These are phyloP conservation scores for Candida ponderosae DNA, from an alignment of 805 yeast genomes.

Conservation along the genomic window DNA sequence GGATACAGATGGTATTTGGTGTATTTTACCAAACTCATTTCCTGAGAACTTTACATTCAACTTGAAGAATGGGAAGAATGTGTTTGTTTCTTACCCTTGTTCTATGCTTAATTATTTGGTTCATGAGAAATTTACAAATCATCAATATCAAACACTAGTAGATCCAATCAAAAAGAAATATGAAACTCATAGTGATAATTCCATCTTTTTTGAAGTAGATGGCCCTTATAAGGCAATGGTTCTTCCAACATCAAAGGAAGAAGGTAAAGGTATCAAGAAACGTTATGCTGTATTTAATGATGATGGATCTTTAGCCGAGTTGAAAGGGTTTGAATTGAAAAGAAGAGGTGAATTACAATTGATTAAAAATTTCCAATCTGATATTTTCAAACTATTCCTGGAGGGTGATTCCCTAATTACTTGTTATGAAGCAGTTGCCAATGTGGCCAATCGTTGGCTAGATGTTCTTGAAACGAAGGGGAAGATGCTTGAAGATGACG, in stretches of 20 bases:
- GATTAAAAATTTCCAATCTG: slow-evolving; percentile 92
- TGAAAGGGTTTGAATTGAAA: slow-evolving; percentile 94
- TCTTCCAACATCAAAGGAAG: slow-evolving; percentile 93
- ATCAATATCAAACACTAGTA: slow-evolving; percentile 82
- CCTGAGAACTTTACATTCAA: slow-evolving; percentile 81
- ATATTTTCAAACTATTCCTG: slow-evolving; percentile 83
- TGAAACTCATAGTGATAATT: slow-evolving; percentile 77
- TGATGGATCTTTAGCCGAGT: slow-evolving; percentile 89
- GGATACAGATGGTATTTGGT: slow-evolving; percentile 99
- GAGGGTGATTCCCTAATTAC: slow-evolving; percentile 73
- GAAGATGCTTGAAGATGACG: slow-evolving; percentile 82
- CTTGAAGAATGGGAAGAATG: slow-evolving; percentile 67
- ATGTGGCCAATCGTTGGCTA: slow-evolving; percentile 91
- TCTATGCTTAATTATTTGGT: slow-evolving; percentile 93
- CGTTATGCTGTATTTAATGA: slow-evolving; percentile 95
- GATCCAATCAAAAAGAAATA: slow-evolving; percentile 66
- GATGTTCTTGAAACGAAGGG: slow-evolving; percentile 90
- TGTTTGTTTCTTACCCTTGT: slow-evolving; percentile 85
- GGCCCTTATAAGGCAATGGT: slow-evolving; percentile 99
- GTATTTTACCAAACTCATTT: slow-evolving; percentile 87
- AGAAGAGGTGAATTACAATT: slow-evolving; percentile 93
- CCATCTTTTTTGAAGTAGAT: slow-evolving; percentile 96
- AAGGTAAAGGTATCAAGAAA: slow-evolving; percentile 93
- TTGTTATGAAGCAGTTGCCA: slow-evolving; percentile 86
- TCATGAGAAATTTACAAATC: slow-evolving; percentile 84